Percentiles rank a stretch among this genome's conserved stretches.
Evolutionary conservation across 805 yeast species (phyloP).

Genomic region (Cyberlindnera veronae): DNA sequence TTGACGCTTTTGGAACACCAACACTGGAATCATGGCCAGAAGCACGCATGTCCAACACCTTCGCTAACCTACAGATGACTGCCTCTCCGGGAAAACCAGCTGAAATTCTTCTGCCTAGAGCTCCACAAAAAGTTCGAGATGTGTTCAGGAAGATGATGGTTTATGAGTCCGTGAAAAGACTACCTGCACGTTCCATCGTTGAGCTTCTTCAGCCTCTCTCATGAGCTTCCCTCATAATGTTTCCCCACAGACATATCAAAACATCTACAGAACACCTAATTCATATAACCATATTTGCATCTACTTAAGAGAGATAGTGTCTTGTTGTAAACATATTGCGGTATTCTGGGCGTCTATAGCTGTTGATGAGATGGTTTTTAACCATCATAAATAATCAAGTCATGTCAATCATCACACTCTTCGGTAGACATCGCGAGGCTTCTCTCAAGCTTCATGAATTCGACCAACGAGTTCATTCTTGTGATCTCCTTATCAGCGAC

Average conservation of each 20-base stretch:
- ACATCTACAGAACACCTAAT: too few species aligned
- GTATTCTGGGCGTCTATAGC: too few species aligned
- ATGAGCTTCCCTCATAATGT: too few species aligned
- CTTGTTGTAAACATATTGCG: too few species aligned
- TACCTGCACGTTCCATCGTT: constrained; percentile 24
- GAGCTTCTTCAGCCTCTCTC: background rate
- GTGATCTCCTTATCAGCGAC: constrained; percentile 22
- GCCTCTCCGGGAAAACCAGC: constrained; percentile 19
- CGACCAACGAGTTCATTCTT: constrained; percentile 21
- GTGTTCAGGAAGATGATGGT: constrained; percentile 43
- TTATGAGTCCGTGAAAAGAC: constrained; percentile 34
- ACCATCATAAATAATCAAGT: too few species aligned
- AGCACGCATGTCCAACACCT: constrained; percentile 35
- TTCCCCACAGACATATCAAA: too few species aligned
- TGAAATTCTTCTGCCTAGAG: constrained; percentile 35
- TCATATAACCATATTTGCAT: too few species aligned
- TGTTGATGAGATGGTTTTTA: too few species aligned
- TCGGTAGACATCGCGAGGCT: constrained; percentile 11
- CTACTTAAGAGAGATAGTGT: too few species aligned
- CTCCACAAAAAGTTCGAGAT: constrained; percentile 19
- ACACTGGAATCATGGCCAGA: constrained; percentile 41
- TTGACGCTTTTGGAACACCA: constrained; percentile 64
- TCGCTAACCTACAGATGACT: constrained; percentile 27
- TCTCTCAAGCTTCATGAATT: constrained; percentile 25
- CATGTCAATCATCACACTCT: too few species aligned